These are phyloP conservation scores for Epichloe glyceriae DNA, from an alignment of 2,329 filamentous ascomycete genomes.

Conservation along the genomic window DNA sequence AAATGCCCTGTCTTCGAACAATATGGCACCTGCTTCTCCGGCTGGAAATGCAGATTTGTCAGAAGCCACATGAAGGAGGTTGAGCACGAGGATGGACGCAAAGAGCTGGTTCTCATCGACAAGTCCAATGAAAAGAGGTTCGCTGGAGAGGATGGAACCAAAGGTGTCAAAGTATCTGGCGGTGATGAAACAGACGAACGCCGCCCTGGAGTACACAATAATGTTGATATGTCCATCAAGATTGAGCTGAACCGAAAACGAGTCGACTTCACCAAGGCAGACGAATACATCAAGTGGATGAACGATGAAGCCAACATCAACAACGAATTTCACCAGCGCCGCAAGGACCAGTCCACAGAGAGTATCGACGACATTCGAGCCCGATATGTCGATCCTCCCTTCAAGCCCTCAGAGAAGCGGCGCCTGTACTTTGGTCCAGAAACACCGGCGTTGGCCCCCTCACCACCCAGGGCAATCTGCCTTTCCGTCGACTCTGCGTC, in stretches of 20 bases:
- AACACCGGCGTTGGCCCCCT: slow-evolving; percentile 89
- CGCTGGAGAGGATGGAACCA: slow-evolving; percentile 4
- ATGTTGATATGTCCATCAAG: slow-evolving; percentile 57
- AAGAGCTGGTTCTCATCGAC: slow-evolving; percentile 63
- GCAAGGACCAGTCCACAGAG: slow-evolving; percentile 29
- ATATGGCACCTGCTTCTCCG: slow-evolving; percentile 64
- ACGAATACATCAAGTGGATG: slow-evolving; percentile 66
- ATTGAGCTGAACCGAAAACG: slow-evolving; percentile 62
- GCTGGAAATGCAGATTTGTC: slow-evolving; percentile 92
- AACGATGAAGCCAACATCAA: slow-evolving; percentile 43
- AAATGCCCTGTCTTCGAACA: slow-evolving; percentile 71
- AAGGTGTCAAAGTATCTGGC: slow-evolving; percentile 11
- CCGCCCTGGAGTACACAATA: slow-evolving; percentile 60
- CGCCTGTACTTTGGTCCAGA: slow-evolving; percentile 87
- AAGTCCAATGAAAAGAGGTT: slow-evolving; percentile 10
- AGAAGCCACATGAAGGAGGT: slow-evolving; percentile 76
- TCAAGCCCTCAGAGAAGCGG: slow-evolving; percentile 86
- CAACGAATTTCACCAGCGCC: slow-evolving; percentile 27
- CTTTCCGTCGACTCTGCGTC: slow-evolving; percentile 81
- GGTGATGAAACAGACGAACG: slow-evolving; percentile 26
- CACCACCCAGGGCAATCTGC: slow-evolving; percentile 92
- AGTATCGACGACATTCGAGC: slow-evolving; percentile 61
- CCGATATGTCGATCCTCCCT: slow-evolving; percentile 70
- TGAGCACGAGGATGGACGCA: slow-evolving; percentile 63
- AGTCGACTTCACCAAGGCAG: slow-evolving; percentile 56